Base-by-base conservation (phyloP, 495 filamentous ascomycete species). In the Podospora fimiseda region DNA sequence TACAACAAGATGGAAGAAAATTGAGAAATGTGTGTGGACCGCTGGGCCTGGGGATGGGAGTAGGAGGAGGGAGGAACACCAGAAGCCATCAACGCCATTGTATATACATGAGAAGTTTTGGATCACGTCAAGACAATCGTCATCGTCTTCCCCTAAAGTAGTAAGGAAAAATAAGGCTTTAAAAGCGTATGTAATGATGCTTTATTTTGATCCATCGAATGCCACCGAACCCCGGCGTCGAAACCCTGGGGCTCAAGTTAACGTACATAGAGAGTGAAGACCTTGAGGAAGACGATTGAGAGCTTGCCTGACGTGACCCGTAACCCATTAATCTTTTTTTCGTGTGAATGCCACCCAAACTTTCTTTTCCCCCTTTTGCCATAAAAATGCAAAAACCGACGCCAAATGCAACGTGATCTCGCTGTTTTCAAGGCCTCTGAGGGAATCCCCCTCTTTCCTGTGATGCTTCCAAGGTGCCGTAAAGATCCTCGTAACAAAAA, bases 251-350 rank as follows among this genome's bases (percentile, higher is more conserved):
- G 59, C 65, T 67, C 62, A 67, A 65, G 72, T 80, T 89, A 89
- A 89, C 86, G 83, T 90, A 90, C 87, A 90, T 84, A 75, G 79
- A 70, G 68, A n/a, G n/a, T n/a, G n/a, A 41, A 64, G 73, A 75
- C 74, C 78, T 78, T 76, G 41, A 61, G 63, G 71, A 74, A 83
- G 80, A 79, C 80, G 79, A 80, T 81, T 78, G 80, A 81, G 78
- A 77, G 77, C 77, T 73, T 75, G 75, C 73, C 76, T 75, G 75
- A 73, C 66, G 73, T 74, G 69, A 75, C 68, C 51, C 67, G 50
- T 69, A 60, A 55, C 57, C 64, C 61, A 65, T 62, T 68, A 61
- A 21, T 44, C 22, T 22, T 44, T 44, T 13, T 44, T 14, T 55
- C 47, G 64, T 63, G 67, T 58, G 49, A 59, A 58, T n/a, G n/a